Evolutionary conservation across 2,329 filamentous ascomycete species (phyloP), one percentile per base, ranked within the genome.

Genomic region (Trichophyton mentagrophytes): DNA sequence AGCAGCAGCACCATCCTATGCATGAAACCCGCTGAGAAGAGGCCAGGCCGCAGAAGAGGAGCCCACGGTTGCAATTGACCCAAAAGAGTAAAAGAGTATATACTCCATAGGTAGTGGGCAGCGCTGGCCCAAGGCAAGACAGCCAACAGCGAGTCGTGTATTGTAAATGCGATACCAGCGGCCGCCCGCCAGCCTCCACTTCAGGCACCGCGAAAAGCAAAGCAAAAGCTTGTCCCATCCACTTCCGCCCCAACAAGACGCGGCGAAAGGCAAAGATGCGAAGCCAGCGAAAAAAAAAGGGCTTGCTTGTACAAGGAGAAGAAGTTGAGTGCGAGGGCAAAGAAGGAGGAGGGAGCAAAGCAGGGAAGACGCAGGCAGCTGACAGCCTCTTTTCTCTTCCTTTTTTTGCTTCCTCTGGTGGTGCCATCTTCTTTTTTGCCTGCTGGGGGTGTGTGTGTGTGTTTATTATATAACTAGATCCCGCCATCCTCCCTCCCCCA

Each of bases 201-300:
- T 25, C 46, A 49, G 46, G 46, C 46, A 49, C 46, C 46, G 13
- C 46, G 33, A 38, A 38, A 38, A 38, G 33, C 8, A 38, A 38
- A 38, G 9, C 8, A 38, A 27, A 49, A 38, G 33, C 11, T 38
- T 38, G 33, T 38, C 33, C 33, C 33, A 38, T 38, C 49, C 49
- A 55, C 49, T 36, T 55, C 49, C 49, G 49, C 49, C 49, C 49
- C 49, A 55, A 55, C 49, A 55, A 55, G 25, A 49, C 33, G 20
- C 46, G 25, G 11, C 20, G 6, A 20, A 46, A n/a, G 17, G 15
- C 7, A 36, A 36, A 36, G 33, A 36, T 36, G 33, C 33, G 33
- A n/a, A 36, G 33, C 25, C 25, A 5, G 25, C 25, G 25, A n/a
- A n/a, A n/a, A n/a, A 22, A 22, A 27, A 6, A 7, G 27, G 27